Evolutionary conservation across 73 alveolate genomes (phyloP).

Genomic region (Paramecium octaurelia): DNA sequence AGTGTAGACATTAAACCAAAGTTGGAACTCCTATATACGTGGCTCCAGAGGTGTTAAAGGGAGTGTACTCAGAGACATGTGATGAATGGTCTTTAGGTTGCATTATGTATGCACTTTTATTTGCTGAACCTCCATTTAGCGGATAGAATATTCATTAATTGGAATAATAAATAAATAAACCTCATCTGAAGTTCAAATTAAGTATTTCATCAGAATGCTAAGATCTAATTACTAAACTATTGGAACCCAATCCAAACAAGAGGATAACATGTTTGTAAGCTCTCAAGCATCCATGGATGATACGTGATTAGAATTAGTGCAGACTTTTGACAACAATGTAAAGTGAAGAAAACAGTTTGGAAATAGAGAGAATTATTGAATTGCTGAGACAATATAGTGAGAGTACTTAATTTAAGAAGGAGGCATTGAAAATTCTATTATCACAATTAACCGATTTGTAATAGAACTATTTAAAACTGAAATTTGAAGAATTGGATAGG

Average conservation of each 20-base stretch:
- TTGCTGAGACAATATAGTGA: not conserved
- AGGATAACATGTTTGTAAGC: not conserved
- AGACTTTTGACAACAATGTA: not conserved
- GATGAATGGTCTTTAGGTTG: constrained; percentile 85
- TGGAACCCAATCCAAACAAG: not conserved
- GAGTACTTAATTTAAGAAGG: constrained; percentile 14
- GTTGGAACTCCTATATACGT: constrained; percentile 68
- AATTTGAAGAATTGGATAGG: constrained; percentile 10
- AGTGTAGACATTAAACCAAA: constrained; percentile 61
- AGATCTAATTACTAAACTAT: not conserved
- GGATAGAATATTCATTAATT: constrained; percentile 63
- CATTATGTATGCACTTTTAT: constrained; percentile 68
- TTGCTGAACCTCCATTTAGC: constrained; percentile 73
- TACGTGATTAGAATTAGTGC: not conserved
- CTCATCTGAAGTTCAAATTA: not conserved
- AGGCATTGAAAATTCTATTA: constrained; percentile 6
- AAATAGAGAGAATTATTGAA: not conserved
- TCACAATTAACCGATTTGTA: not conserved
- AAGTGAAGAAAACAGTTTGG: not conserved
- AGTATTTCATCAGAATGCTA: not conserved
- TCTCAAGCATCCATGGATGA: not conserved
- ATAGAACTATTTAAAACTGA: not conserved
- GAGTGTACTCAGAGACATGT: constrained; percentile 45
- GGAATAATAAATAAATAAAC: constrained; percentile 51
- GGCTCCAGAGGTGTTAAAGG: constrained; percentile 68